These are phyloP conservation scores for Omphalotus guepiniiformis DNA, from an alignment of 768 basidiomycete genomes.

Conservation along the genomic window DNA sequence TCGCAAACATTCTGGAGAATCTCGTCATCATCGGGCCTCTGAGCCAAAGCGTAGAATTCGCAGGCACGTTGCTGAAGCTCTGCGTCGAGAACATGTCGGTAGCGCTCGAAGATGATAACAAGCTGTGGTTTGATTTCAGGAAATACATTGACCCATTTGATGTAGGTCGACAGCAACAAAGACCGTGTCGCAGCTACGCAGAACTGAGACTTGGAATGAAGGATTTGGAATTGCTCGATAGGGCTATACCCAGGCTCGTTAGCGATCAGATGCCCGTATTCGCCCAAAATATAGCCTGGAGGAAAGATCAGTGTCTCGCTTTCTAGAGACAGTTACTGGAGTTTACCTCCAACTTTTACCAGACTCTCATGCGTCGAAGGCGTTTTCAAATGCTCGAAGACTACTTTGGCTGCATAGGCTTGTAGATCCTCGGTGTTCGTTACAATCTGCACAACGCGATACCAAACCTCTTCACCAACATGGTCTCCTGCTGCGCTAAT, in stretches of 20 bases:
- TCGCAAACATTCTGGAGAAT: constrained; percentile 93
- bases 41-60: constrained; percentile 90
- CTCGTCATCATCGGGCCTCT: constrained; percentile 84
- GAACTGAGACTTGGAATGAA: constrained; percentile 94
- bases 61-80: constrained; percentile 98
- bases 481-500: constrained; percentile 98
- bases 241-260: constrained; percentile 94
- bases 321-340: neutral
- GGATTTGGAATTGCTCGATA: constrained; percentile 85
- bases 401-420: constrained; percentile 89
- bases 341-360: constrained; percentile 90
- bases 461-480: constrained; percentile 99
- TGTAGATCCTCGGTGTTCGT: constrained; percentile 98
- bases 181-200: constrained; percentile 90
- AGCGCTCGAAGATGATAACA: constrained; percentile 92
- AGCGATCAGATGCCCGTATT: constrained; percentile 97
- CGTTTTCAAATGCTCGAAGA: constrained; percentile 83
- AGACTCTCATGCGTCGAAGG: constrained; percentile 89
- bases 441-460: constrained; percentile 96
- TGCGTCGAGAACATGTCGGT: constrained; percentile 94
- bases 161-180: constrained; percentile 91
- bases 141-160: constrained; percentile 99
- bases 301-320: neutral
- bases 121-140: constrained; percentile 97
- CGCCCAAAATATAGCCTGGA: constrained; percentile 90